Evolutionary conservation across 352 stramenopile species (phyloP).

Genomic region (Pilasporangium apinafurcum): DNA sequence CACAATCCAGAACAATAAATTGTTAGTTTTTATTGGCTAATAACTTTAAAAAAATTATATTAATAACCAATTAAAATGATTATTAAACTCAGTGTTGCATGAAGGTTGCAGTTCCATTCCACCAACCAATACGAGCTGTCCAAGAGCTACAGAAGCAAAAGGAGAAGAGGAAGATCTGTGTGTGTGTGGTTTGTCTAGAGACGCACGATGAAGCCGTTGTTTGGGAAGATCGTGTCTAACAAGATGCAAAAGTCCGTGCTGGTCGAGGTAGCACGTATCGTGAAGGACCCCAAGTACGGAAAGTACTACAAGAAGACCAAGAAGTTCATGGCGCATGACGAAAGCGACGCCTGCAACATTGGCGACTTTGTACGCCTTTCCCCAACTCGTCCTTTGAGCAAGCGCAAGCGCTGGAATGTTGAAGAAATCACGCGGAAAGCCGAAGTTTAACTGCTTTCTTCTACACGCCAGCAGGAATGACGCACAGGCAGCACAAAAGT

Average conservation of each 20-base stretch:
- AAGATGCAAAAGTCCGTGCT: conserved; percentile 97
- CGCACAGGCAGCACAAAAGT: background rate
- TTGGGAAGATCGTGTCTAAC: conserved; percentile 94
- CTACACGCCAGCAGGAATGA: background rate
- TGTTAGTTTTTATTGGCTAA: conserved; percentile 1
- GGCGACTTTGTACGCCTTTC: conserved; percentile 83
- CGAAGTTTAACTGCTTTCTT: conserved; percentile 48
- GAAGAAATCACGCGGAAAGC: conserved; percentile 87
- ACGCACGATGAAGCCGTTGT: conserved; percentile 85
- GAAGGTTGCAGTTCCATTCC: conserved; percentile 14
- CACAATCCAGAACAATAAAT: no score
- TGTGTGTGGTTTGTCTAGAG: no score
- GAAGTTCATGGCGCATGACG: conserved; percentile 98
- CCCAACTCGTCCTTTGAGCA: conserved; percentile 72
- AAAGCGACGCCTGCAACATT: conserved; percentile 90
- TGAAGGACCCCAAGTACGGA: conserved; percentile 92
- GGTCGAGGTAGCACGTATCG: conserved; percentile 91
- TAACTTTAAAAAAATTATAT: background rate
- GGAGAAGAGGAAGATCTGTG: no score
- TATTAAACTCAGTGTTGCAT: conserved; percentile 6
- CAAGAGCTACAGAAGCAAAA: conserved; percentile 1
- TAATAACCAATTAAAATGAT: background rate
- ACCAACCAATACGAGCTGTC: conserved; percentile 14
- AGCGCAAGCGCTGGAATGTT: conserved; percentile 87
- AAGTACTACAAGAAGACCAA: conserved; percentile 95